Base-by-base conservation (phyloP, 2,329 filamentous ascomycete species). In the Fusarium clavum region DNA sequence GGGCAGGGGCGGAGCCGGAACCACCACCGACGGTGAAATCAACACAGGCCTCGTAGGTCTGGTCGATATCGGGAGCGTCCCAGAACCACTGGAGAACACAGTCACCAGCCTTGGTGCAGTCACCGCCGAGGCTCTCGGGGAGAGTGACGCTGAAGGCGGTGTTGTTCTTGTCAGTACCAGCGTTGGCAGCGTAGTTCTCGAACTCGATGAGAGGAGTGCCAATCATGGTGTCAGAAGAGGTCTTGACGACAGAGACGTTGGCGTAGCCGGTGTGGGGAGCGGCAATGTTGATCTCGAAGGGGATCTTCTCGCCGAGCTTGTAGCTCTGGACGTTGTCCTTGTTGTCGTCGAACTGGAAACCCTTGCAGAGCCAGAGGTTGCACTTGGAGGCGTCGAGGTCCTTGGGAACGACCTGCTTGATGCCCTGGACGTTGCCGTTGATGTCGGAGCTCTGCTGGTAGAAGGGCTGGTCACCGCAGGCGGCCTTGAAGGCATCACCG, bases 41-140 rank as follows among this genome's bases (percentile, higher is more conserved):
- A 54, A 90, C 80, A 78, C 88, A 91, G 52, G 84, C 83, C 80
- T 89, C 86, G 75, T 91, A 91, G 13, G 88, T 90, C 82, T 91
- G 88, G 61, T 85, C 73, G 65, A 87, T 84, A 57, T 79, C 80
- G 18, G 78, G 75, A 6, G 87, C 87, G 64, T 88, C 82, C 88
- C 88, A 90, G 78, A 82, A 89, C 87, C 88, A 90, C 78, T 90
- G 88, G 47, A 90, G 81, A 6, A 86, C 86, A 53, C 81, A 83
- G 64, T 81, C 78, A 44, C 87, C 87, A 22, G 83, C 81, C 13
- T 77, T 82, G 40, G 82, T 77, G 76, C 87, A 89, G 53, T 86
- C 73, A 63, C 72, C 73, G 10, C 73, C 75, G 22, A 87, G 77
- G 61, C 83, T 80, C 38, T 74, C 72, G 2, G 87, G 87, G 66